Base-by-base conservation (phyloP, 495 filamentous ascomycete genomes). In the Aspergillus nidulans region DNA sequence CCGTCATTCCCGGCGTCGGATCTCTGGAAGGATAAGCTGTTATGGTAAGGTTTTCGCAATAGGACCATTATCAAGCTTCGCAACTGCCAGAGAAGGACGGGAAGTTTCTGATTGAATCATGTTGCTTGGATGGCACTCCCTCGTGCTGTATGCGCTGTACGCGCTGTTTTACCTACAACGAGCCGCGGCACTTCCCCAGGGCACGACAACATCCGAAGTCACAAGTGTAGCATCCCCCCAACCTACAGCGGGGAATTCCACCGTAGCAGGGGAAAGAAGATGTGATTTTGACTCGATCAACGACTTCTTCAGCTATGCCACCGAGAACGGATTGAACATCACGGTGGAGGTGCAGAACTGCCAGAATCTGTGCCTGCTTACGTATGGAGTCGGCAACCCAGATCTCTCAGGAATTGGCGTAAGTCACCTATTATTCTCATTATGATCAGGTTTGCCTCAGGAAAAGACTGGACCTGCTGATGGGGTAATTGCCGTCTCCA, bases 341-440 rank as follows among this genome's bases (percentile, higher is more conserved):
- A 54, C 52, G 6, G 42, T 26, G 26, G 52, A 54, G 52, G 42
- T 54, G 7, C 52, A 54, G 28, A 39, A 47, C 30, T 54, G 51
- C 51, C 51, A 46, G 41, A 47, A 54, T 34, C 52, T 47, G 6
- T 54, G 42, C 23, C 41, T 47, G 18, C 42, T 54, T 30, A 47
- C 52, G 18, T 54, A 53, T 26, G 51, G 51, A 12, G 41, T 45
- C 16, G 51, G 51, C 38, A 53, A 53, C 51, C 51, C 51, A 18
- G 51, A 53, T 46, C 28, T 53, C 6, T 53, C 51, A 16, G 51
- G 51, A 4, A 53, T 53, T 9, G 51, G 51, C 20, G 51, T 53
- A 34, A 53, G 51, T 53, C 6, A n/a, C n/a, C n/a, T n/a, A n/a
- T n/a, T n/a, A n/a, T n/a, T n/a, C n/a, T n/a, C n/a, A n/a, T n/a